Evolutionary conservation across 805 yeast species (phyloP), one percentile per base, ranked within the genome.

Genomic region (Cyberlindnera americana): DNA sequence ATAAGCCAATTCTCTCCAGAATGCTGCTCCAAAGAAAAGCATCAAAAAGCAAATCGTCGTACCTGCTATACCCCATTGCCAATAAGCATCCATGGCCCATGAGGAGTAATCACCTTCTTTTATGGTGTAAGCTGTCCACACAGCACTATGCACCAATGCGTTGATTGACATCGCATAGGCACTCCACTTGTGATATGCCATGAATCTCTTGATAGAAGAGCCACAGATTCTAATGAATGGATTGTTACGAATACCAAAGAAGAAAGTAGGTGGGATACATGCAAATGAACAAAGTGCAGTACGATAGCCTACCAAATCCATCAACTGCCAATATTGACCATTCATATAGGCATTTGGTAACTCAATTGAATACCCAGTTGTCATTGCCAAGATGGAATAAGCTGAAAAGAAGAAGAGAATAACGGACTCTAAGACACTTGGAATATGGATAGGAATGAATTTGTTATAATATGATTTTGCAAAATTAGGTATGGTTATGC

Each of bases 231-330:
- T 65, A 46, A 75, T 72, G 53, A 85, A 65, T 16, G 86, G 76
- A 53, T 83, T 85, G 58, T 85, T 86, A 52, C 93, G 67, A 22
- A 83, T 82, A 5, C 87, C 86, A 59, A 84, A 81, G 40, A 83
- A 61, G 44, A 76, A 72, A 14, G 78, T 56, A 6, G 72, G 56
- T 1, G 93, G 91, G 41, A 80, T 67, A 35, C 78, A 42, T 38
- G 73, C 75, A 27, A 75, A 59, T 3, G 73, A 60, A 58, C 75
- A 61, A 15, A 77, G 40, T 34, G 74, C 82, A 6, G 75, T 61
- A 58, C 86, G 67, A 55, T 77, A 81, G 29, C 75, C 78, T 14
- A 80, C 61, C 39, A 67, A 42, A 32, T 60, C 68, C 40, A 61
- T 33, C 13, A 61, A 51, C 39, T 59, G 61, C 43, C 47, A 52